phyloP scores from a whole-genome alignment of 208 protist species.

The Acanthamoeba castellanii region DNA sequence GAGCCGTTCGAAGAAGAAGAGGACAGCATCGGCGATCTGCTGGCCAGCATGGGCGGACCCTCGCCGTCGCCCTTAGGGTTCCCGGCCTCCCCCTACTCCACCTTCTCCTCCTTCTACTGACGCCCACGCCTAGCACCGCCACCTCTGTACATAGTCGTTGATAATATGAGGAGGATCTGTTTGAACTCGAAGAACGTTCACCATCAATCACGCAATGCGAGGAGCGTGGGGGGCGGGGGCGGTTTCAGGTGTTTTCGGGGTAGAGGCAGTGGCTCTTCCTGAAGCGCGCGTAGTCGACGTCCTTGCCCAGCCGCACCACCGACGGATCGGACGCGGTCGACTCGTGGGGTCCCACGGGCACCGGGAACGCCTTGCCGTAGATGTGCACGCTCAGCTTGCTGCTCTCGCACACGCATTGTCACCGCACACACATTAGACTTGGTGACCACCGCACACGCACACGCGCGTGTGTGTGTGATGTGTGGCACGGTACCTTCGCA shows the following conservation, averaged over 20 bases:
- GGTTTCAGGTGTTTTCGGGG: constrained; percentile 39
- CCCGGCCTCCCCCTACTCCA: constrained; percentile 17
- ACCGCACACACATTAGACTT: too few species aligned
- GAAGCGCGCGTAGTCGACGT: constrained; percentile 47
- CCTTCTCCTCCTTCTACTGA: not conserved
- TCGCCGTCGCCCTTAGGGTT: not conserved
- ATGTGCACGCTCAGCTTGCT: constrained; percentile 73
- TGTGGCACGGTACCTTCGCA: not conserved
- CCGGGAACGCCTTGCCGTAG: constrained; percentile 44
- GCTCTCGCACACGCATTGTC: not conserved
- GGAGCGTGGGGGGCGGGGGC: too few species aligned
- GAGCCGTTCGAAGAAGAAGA: not conserved
- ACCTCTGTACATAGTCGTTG: not conserved
- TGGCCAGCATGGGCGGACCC: constrained; percentile 10
- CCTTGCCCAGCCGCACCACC: not conserved
- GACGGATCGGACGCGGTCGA: not conserved
- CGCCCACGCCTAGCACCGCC: not conserved
- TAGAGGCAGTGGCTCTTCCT: constrained; percentile 36
- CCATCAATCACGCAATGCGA: too few species aligned
- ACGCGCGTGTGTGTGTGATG: not conserved
- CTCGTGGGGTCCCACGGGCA: constrained; percentile 44
- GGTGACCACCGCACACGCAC: not conserved
- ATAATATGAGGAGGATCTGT: too few species aligned
- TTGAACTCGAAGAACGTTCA: too few species aligned
- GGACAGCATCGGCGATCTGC: constrained; percentile 3